These are phyloP conservation scores for Alternaria infectoria DNA, from an alignment of 2,329 filamentous ascomycete genomes.

Conservation along the genomic window DNA sequence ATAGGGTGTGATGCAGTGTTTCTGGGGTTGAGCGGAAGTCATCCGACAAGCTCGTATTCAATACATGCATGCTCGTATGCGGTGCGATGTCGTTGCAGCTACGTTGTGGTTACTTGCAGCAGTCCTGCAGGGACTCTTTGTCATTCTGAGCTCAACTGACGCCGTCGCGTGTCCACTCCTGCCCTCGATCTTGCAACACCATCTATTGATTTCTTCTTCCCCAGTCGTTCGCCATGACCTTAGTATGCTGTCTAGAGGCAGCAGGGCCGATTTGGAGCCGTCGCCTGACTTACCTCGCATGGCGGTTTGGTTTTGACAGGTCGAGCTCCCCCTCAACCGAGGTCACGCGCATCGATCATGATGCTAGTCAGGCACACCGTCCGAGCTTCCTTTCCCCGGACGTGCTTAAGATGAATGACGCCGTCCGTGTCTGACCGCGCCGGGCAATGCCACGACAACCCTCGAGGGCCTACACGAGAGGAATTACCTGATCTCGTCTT, in stretches of 20 bases:
- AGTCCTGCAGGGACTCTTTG: constrained; percentile 1
- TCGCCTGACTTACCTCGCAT: constrained; percentile 28
- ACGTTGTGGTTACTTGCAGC: neutral
- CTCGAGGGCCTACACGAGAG: constrained; percentile 13
- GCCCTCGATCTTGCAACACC: constrained; percentile 17
- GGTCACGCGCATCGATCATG: constrained; percentile 34
- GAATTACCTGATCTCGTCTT: constrained; percentile 12
- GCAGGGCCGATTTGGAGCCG: constrained; percentile 17
- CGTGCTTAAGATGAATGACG: constrained; percentile 27
- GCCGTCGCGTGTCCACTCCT: constrained; percentile 24
- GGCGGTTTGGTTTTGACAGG: constrained; percentile 6
- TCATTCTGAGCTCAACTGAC: constrained; percentile 9
- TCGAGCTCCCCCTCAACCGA: constrained; percentile 16
- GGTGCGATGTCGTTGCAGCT: neutral
- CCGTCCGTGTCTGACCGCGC: constrained; percentile 20
- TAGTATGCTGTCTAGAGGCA: constrained; percentile 11
- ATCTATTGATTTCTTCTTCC: constrained; percentile 14
- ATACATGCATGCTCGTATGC: neutral
- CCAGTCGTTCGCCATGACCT: constrained; percentile 12
- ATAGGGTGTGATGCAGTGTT: neutral
- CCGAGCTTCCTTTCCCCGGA: constrained; percentile 31
- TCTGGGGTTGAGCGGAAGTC: neutral
- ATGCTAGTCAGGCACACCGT: constrained; percentile 15
- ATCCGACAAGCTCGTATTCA: neutral
- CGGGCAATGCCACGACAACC: constrained; percentile 23